A percentile compares a stretch with the other conserved stretches of the same genome.
phyloP scores from a whole-genome alignment of 352 stramenopile genomes.

The Aphanomyces invadans region DNA sequence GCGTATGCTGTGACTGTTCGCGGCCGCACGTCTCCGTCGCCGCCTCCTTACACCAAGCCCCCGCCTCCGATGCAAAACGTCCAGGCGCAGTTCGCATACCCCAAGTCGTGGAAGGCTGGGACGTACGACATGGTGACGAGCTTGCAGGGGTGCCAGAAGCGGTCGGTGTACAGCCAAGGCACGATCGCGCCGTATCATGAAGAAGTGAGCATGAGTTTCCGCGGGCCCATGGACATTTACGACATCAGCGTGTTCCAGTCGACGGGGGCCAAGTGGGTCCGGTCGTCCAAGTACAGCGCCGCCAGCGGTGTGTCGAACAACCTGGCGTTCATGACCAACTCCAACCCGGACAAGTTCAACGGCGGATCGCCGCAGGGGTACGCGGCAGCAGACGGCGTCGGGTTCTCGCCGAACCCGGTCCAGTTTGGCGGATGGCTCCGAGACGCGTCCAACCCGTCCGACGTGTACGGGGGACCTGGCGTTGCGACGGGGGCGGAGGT shows the following conservation, averaged over 20 bases:
- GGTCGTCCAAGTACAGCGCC: constrained; percentile 39
- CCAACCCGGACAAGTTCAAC: constrained; percentile 48
- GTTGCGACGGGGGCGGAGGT: constrained; percentile 58
- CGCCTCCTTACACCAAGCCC: neutral
- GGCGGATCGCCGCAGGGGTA: constrained; percentile 40
- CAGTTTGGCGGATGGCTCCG: constrained; percentile 40
- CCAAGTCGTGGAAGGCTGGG: constrained; percentile 21
- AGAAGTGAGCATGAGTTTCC: constrained; percentile 50
- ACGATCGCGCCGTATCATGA: constrained; percentile 44
- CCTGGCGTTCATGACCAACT: constrained; percentile 58
- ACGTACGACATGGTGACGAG: constrained; percentile 41
- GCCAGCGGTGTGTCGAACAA: constrained; percentile 31
- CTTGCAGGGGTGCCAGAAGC: constrained; percentile 32
- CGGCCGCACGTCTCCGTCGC: neutral
- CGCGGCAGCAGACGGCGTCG: constrained; percentile 31
- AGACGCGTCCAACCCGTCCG: constrained; percentile 41
- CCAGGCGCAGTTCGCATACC: neutral
- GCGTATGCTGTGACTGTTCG: neutral
- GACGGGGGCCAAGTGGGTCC: constrained; percentile 33
- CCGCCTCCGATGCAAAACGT: neutral
- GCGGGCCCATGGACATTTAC: constrained; percentile 51
- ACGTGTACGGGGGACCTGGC: constrained; percentile 39
- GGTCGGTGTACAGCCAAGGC: constrained; percentile 31
- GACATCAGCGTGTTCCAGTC: constrained; percentile 46
- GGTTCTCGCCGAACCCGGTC: constrained; percentile 31